Evolutionary conservation across 179 eudicot genomes (phyloP).

Genomic region (Carnegiea gigantea): DNA sequence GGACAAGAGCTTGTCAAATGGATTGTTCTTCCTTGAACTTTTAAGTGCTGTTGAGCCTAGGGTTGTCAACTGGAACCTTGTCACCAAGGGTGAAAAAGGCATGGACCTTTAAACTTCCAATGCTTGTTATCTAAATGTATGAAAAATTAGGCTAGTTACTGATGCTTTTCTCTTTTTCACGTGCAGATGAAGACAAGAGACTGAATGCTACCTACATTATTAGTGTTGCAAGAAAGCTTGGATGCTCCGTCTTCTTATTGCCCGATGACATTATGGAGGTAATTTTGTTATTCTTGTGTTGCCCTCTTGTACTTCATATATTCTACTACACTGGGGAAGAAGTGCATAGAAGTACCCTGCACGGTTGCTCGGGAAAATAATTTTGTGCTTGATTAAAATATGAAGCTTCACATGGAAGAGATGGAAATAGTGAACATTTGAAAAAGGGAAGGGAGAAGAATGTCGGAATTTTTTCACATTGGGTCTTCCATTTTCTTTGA

Average conservation of each 20-base stretch:
- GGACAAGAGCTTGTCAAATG: conserved; percentile 71
- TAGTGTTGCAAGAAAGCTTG: conserved; percentile 83
- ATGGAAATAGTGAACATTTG: background rate
- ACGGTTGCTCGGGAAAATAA: background rate
- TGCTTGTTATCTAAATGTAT: background rate
- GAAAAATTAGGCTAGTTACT: conserved; percentile 4
- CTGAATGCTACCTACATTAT: conserved; percentile 78
- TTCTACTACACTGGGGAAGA: background rate
- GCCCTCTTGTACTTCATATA: background rate
- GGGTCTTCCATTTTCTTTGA: no score
- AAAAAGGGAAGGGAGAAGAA: no score
- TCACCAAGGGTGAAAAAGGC: conserved; percentile 80
- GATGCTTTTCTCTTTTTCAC: background rate
- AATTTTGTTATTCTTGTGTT: background rate
- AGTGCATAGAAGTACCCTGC: background rate
- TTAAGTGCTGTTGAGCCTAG: conserved; percentile 75
- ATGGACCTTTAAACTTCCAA: conserved; percentile 9
- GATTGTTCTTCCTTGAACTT: conserved; percentile 80
- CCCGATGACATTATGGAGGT: conserved; percentile 92
- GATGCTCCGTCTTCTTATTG: conserved; percentile 76
- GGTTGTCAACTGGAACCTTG: conserved; percentile 86
- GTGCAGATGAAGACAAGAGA: conserved; percentile 75
- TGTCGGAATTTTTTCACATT: no score
- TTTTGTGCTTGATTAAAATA: background rate
- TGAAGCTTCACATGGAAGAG: background rate